A percentile compares a stretch with the other conserved stretches of the same genome.
phyloP scores from a whole-genome alignment of 352 stramenopile genomes.

The Phytophthora litchii region DNA sequence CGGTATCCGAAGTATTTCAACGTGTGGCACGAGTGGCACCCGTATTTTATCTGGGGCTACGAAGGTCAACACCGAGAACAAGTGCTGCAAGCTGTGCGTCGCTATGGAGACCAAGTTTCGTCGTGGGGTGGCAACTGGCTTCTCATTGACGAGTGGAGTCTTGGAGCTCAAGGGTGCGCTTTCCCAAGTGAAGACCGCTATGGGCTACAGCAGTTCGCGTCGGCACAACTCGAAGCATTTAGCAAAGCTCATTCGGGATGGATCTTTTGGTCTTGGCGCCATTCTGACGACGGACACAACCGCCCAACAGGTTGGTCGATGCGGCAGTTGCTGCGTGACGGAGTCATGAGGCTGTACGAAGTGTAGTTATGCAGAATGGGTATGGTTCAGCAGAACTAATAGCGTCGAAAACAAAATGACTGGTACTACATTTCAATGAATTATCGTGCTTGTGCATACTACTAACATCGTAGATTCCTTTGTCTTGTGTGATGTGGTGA shows the following conservation, averaged over 20 bases:
- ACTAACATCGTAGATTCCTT: slow-evolving; percentile 7
- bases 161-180: slow-evolving; percentile 58
- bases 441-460: slow-evolving; percentile 12
- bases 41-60: slow-evolving; percentile 89
- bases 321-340: slow-evolving; percentile 78
- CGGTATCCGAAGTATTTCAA: slow-evolving; percentile 62
- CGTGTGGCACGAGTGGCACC: slow-evolving; percentile 89
- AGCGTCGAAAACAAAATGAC: slow-evolving; percentile 6
- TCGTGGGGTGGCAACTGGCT: slow-evolving; percentile 76
- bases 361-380: slow-evolving; percentile 4
- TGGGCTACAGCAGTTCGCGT: slow-evolving; percentile 55
- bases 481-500: neutral
- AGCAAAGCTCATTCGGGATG: slow-evolving; percentile 71
- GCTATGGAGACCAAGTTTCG: slow-evolving; percentile 60
- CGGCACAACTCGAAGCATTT: slow-evolving; percentile 65
- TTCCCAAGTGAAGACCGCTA: slow-evolving; percentile 58
- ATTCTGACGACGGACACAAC: slow-evolving; percentile 69
- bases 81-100: slow-evolving; percentile 58
- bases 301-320: slow-evolving; percentile 74
- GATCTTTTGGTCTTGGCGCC: slow-evolving; percentile 89
- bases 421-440: slow-evolving; percentile 9
- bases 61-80: slow-evolving; percentile 62
- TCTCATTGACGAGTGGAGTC: slow-evolving; percentile 86
- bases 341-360: slow-evolving; percentile 47
- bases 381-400: neutral